Evolutionary conservation across 1,284 basidiomycete species (phyloP).

Genomic region (Fomitopsis betulina): DNA sequence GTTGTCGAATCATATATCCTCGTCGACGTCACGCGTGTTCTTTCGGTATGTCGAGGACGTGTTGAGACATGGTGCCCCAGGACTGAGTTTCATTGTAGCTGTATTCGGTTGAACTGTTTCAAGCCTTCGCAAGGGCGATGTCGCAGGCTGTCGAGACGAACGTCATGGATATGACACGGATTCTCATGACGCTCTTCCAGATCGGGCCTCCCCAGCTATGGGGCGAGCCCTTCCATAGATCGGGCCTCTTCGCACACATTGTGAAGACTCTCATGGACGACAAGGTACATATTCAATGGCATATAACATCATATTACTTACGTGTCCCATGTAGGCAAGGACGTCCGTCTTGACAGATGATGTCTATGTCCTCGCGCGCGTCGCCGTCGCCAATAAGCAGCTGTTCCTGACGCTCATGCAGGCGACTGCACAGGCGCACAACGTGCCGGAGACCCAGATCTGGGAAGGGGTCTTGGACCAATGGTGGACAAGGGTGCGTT

Average conservation of each 20-base stretch:
- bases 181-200: constrained; percentile 57
- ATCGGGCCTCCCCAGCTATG: constrained; percentile 55
- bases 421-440: constrained; percentile 46
- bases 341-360: constrained; percentile 58
- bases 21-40: constrained; percentile 60
- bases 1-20: constrained; percentile 83
- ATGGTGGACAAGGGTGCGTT: constrained; percentile 72
- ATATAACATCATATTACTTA: neutral
- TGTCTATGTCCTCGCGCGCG: constrained; percentile 65
- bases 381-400: constrained; percentile 55
- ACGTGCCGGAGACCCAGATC: constrained; percentile 46
- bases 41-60: constrained; percentile 49
- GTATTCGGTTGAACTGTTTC: constrained; percentile 49
- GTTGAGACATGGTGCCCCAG: neutral
- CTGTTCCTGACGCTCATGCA: constrained; percentile 66
- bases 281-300: constrained; percentile 40
- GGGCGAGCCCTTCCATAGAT: constrained; percentile 66
- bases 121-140: constrained; percentile 46
- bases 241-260: constrained; percentile 62
- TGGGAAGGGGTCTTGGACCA: constrained; percentile 69
- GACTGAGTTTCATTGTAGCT: constrained; percentile 31
- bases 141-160: constrained; percentile 47
- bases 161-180: constrained; percentile 50
- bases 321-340: constrained; percentile 34
- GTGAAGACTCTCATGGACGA: constrained; percentile 56